These are phyloP conservation scores for Obba rivulosa DNA, from an alignment of 768 basidiomycete species.

Conservation along the genomic window DNA sequence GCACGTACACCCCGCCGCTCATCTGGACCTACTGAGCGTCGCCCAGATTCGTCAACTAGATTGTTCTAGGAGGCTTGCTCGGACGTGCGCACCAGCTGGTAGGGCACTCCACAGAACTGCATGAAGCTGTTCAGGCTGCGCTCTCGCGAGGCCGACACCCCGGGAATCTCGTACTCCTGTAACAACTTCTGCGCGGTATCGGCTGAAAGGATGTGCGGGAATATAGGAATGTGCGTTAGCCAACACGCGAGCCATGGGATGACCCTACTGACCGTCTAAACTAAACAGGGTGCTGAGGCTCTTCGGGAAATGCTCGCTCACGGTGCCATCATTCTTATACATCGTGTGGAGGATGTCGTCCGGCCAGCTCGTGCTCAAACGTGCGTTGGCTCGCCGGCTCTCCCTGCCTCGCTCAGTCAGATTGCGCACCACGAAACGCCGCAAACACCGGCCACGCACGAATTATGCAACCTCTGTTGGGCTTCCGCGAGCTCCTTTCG, in stretches of 20 bases:
- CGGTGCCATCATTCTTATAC: conserved; percentile 39
- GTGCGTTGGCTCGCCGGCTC: conserved; percentile 48
- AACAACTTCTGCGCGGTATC: conserved; percentile 24
- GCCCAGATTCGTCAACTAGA: not conserved
- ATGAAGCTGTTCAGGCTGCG: conserved; percentile 52
- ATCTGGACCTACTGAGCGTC: not conserved
- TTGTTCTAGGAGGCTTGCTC: no score
- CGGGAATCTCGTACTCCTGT: conserved; percentile 27
- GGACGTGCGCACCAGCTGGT: conserved; percentile 43
- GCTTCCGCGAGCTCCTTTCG: conserved; percentile 41
- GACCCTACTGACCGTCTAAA: conserved; percentile 39
- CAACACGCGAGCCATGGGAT: not conserved
- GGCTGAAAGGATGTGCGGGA: not conserved
- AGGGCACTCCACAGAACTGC: conserved; percentile 51
- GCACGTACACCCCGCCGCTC: not conserved
- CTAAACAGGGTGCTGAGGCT: conserved; percentile 46
- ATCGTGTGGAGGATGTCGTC: conserved; percentile 42
- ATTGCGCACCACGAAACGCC: not conserved
- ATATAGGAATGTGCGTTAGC: not conserved
- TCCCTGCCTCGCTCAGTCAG: conserved; percentile 34
- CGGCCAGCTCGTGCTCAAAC: conserved; percentile 36
- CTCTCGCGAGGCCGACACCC: conserved; percentile 35
- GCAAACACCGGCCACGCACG: conserved; percentile 34
- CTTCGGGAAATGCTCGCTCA: conserved; percentile 46
- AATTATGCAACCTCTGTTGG: conserved; percentile 47